Percentiles rank a stretch among this genome's conserved stretches.
These are phyloP conservation scores for Hemerocallis citrina DNA, from an alignment of 106 monocot genomes.

Conservation along the genomic window DNA sequence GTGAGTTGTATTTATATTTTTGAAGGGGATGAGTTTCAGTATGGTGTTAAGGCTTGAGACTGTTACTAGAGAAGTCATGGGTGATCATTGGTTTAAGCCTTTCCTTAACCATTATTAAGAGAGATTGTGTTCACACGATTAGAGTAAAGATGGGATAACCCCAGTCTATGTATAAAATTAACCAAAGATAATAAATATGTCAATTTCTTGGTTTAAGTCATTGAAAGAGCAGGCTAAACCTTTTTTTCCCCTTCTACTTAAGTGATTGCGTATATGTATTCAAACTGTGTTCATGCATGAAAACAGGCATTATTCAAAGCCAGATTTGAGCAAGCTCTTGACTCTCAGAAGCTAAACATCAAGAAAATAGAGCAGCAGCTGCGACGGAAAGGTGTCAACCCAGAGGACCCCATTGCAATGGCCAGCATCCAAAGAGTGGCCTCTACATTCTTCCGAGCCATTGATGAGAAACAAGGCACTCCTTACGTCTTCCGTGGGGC, in stretches of 20 bases:
- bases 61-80: too few species aligned
- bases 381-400: slow-evolving; percentile 80
- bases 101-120: too few species aligned
- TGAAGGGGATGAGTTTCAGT: too few species aligned
- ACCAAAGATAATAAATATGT: too few species aligned
- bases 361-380: slow-evolving; percentile 88
- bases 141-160: too few species aligned
- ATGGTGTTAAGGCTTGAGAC: too few species aligned
- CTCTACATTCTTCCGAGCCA: slow-evolving; percentile 91
- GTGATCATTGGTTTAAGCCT: too few species aligned
- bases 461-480: slow-evolving; percentile 95
- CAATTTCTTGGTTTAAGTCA: too few species aligned
- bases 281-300: not conserved
- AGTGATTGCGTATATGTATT: not conserved
- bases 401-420: slow-evolving; percentile 93
- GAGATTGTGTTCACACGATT: too few species aligned
- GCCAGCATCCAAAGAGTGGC: slow-evolving; percentile 97
- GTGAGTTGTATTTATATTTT: too few species aligned
- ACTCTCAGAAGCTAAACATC: slow-evolving; percentile 95
- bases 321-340: slow-evolving; percentile 97
- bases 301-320: slow-evolving; percentile 96
- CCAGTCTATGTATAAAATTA: too few species aligned
- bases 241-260: not conserved
- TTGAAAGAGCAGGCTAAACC: too few species aligned
- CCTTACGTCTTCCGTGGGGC: slow-evolving; percentile 76